These are phyloP conservation scores for Eimeria nieschulzi DNA, from an alignment of 169 alveolate species.

Conservation along the genomic window DNA sequence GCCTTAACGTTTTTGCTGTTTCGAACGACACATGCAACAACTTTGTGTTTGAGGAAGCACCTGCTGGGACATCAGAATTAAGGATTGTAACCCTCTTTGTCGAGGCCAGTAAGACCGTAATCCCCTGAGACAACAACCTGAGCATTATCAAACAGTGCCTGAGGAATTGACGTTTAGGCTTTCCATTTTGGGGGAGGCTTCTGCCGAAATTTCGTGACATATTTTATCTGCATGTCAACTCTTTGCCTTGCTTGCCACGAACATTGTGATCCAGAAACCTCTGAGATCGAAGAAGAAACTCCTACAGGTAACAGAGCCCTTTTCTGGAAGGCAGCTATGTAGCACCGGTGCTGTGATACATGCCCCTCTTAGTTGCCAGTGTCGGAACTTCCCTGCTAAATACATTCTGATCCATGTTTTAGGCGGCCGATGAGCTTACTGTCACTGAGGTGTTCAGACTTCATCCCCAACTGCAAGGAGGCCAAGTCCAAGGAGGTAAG, in stretches of 20 bases:
- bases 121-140: neutral
- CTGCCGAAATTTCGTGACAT: no score
- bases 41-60: conserved; percentile 35
- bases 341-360: no score
- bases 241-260: neutral
- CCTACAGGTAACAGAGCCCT: conserved; percentile 10
- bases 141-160: no score
- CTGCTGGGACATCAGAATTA: neutral
- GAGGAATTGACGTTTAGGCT: no score
- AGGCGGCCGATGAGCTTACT: neutral
- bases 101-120: conserved; percentile 3
- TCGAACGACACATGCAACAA: conserved; percentile 2
- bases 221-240: neutral
- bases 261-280: conserved; percentile 6
- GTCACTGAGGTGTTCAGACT: conserved; percentile 16
- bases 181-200: no score
- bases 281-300: neutral
- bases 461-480: conserved; percentile 40
- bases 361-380: no score
- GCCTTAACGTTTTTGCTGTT: neutral
- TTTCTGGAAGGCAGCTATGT: no score
- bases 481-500: conserved; percentile 53
- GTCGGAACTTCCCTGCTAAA: no score
- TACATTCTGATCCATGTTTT: neutral
- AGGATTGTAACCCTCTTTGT: neutral